phyloP scores from a whole-genome alignment of 2,329 filamentous ascomycete species.

The Fusarium continuum region DNA sequence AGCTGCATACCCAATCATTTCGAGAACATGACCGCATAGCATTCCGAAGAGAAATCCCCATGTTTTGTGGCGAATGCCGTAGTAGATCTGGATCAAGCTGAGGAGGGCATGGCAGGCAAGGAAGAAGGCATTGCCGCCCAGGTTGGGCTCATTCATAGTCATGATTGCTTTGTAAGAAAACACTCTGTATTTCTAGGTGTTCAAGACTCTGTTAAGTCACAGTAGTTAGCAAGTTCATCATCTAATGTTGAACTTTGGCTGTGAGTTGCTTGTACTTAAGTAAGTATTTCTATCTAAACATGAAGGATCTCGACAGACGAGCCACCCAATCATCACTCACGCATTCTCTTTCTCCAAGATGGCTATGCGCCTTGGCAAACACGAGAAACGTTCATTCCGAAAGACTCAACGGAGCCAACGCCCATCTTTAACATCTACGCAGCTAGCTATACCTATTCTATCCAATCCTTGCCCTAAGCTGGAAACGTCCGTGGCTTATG shows the following conservation, averaged over 20 bases:
- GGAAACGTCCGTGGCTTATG: background rate
- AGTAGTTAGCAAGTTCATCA: background rate
- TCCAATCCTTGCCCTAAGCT: background rate
- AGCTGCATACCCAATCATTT: conserved; percentile 68
- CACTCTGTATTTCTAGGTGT: no score
- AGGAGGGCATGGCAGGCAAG: conserved; percentile 54
- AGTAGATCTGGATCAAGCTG: conserved; percentile 51
- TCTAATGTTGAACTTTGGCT: background rate
- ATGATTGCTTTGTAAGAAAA: no score
- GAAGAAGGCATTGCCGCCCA: conserved; percentile 45
- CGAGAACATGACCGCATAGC: conserved; percentile 61
- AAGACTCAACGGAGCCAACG: no score
- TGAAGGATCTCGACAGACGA: conserved; percentile 6
- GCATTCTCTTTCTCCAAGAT: background rate
- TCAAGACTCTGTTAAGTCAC: no score
- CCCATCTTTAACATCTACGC: background rate
- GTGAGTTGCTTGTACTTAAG: background rate
- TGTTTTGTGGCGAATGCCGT: conserved; percentile 52
- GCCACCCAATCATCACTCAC: background rate
- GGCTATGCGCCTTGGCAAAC: background rate
- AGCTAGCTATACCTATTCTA: background rate
- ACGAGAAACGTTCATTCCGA: background rate
- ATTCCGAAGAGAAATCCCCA: conserved; percentile 57
- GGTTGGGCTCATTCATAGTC: conserved; percentile 25
- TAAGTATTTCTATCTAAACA: background rate